A percentile compares a stretch with the other conserved stretches of the same genome.
Conservation (phyloP, 345 rosid species). For the Rhodamnia rubescens region DNA sequence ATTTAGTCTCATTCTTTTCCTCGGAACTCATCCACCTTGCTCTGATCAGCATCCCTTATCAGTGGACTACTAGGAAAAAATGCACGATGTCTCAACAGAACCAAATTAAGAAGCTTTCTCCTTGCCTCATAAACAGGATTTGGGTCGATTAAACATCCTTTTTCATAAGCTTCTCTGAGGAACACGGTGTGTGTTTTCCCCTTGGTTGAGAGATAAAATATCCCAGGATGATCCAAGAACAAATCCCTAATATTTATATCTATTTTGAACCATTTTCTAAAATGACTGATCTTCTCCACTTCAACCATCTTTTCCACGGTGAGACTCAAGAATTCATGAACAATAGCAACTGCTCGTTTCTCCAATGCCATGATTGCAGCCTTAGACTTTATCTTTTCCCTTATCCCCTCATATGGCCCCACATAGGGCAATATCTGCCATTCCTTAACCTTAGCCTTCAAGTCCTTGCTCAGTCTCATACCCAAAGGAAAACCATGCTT, state of each 20-base stretch:
- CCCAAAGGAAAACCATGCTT: constrained; percentile 71
- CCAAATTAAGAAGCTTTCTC: constrained; percentile 80
- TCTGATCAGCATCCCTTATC: neutral
- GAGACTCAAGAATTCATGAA: constrained; percentile 72
- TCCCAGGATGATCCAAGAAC: constrained; percentile 89
- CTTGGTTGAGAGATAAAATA: constrained; percentile 74
- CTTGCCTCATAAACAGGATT: constrained; percentile 61
- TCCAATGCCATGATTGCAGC: constrained; percentile 38
- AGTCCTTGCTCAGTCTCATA: constrained; percentile 70
- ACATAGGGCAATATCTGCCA: constrained; percentile 72
- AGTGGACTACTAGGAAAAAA: constrained; percentile 15
- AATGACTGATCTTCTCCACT: constrained; percentile 91
- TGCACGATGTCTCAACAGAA: constrained; percentile 53
- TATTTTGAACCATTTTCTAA: constrained; percentile 68
- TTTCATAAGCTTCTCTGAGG: constrained; percentile 80
- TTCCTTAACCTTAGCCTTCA: constrained; percentile 62
- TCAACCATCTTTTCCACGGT: constrained; percentile 90
- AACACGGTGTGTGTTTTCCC: constrained; percentile 79
- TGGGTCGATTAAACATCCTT: constrained; percentile 49
- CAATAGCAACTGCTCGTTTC: constrained; percentile 68
- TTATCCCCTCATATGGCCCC: constrained; percentile 62
- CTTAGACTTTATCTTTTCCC: constrained; percentile 35
- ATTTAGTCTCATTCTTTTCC: neutral
- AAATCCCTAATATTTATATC: constrained; percentile 76
- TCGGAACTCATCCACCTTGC: neutral